phyloP scores from a whole-genome alignment of 805 yeast species.

The Ogataea trehalophila region DNA sequence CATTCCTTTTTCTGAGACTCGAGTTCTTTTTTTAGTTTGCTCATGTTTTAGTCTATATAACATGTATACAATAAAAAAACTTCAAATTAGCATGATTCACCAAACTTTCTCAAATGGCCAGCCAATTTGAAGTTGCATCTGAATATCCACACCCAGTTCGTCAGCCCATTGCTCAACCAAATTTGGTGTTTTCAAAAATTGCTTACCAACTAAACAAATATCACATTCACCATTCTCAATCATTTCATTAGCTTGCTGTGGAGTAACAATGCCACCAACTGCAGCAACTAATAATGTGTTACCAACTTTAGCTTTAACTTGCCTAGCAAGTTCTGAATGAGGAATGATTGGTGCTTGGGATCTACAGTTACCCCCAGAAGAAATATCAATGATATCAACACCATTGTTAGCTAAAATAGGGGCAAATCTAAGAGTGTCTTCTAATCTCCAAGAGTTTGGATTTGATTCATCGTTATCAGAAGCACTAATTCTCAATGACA shows the following conservation, averaged over 20 bases:
- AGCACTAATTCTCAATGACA: slow-evolving; percentile 45
- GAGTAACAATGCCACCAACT: slow-evolving; percentile 41
- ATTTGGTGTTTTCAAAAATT: slow-evolving; percentile 41
- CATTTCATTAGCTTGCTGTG: slow-evolving; percentile 34
- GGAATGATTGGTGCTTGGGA: slow-evolving; percentile 29
- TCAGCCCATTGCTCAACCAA: slow-evolving; percentile 48
- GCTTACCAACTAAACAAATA: slow-evolving; percentile 41
- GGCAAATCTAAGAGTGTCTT: slow-evolving; percentile 40
- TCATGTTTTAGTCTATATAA: too few species aligned
- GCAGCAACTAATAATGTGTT: slow-evolving; percentile 38
- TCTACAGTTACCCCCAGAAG: slow-evolving; percentile 46
- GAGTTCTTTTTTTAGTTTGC: too few species aligned
- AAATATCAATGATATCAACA: slow-evolving; percentile 50
- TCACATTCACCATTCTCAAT: slow-evolving; percentile 43
- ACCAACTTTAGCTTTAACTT: slow-evolving; percentile 41
- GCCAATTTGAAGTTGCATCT: slow-evolving; percentile 17
- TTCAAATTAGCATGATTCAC: not conserved
- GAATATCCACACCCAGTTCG: slow-evolving; percentile 34
- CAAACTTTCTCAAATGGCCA: slow-evolving; percentile 15
- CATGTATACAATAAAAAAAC: too few species aligned
- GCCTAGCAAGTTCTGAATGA: slow-evolving; percentile 37
- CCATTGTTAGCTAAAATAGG: slow-evolving; percentile 35
- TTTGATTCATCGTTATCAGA: slow-evolving; percentile 37
- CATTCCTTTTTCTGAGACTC: too few species aligned
- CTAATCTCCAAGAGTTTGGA: slow-evolving; percentile 37